Conservation (phyloP, 1,139 yeast genomes). For the Taphrina flavorubra region DNA sequence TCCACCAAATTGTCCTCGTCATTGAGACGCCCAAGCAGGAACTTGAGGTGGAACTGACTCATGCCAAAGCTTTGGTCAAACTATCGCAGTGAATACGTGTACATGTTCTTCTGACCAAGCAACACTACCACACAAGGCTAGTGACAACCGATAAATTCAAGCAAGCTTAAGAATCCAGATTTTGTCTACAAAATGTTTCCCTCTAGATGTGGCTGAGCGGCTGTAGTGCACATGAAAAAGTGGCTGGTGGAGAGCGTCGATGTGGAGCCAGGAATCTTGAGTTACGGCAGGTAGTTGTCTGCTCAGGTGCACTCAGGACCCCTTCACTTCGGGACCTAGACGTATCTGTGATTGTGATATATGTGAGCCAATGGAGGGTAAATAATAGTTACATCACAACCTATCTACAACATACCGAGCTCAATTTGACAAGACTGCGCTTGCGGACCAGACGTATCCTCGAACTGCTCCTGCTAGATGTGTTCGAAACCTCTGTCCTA, state of each 20-base stretch:
- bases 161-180: no score
- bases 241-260: not conserved
- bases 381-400: not conserved
- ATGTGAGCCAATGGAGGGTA: no score
- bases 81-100: no score
- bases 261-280: slow-evolving; percentile 2
- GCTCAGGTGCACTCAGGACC: no score
- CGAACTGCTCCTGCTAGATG: not conserved
- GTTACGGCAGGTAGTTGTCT: not conserved
- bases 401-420: not conserved
- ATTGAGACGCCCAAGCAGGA: slow-evolving; percentile 22
- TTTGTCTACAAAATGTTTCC: slow-evolving; percentile 3
- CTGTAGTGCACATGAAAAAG: not conserved
- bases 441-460: slow-evolving; percentile 7
- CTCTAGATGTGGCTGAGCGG: slow-evolving; percentile 7
- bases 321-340: no score
- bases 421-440: slow-evolving; percentile 8
- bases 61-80: not conserved
- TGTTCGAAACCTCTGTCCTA: not conserved
- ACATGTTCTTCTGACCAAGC: not conserved
- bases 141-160: no score
- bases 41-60: slow-evolving; percentile 30
- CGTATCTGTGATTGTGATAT: no score
- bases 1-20: slow-evolving; percentile 21
- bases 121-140: no score